Conservation (phyloP, 208 protist genomes). For the Acanthamoeba rhysodes region DNA sequence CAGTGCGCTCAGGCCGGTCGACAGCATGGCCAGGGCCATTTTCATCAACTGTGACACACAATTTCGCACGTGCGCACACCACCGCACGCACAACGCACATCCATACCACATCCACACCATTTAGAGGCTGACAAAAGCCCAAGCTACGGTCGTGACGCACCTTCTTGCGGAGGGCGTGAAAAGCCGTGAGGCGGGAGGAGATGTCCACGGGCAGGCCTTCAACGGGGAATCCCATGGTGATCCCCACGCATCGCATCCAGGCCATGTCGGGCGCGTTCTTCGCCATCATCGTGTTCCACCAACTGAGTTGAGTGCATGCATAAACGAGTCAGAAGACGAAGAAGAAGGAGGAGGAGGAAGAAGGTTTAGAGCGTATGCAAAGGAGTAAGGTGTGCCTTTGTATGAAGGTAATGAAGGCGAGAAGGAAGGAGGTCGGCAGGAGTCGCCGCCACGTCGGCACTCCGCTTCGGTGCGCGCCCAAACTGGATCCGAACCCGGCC, state of each 20-base stretch:
- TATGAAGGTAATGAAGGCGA: background rate
- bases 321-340: background rate
- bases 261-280: constrained; percentile 47
- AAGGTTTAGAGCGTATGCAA: background rate
- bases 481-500: background rate
- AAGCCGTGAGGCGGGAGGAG: constrained; percentile 20
- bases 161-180: constrained; percentile 57
- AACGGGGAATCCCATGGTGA: constrained; percentile 56
- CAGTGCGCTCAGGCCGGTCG: background rate
- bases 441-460: constrained; percentile 51
- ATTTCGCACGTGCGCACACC: background rate
- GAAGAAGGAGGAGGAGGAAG: background rate
- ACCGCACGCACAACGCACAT: no score
- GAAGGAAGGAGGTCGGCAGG: background rate
- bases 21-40: background rate
- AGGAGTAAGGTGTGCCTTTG: no score
- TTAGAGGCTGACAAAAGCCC: no score
- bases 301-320: background rate
- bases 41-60: background rate
- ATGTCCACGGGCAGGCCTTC: constrained; percentile 27
- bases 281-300: constrained; percentile 31
- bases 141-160: background rate
- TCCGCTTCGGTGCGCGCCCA: background rate
- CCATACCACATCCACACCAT: no score
- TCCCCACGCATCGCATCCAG: constrained; percentile 33